Conservation (phyloP, 257 asterid species). For the Solanum tarijense region DNA sequence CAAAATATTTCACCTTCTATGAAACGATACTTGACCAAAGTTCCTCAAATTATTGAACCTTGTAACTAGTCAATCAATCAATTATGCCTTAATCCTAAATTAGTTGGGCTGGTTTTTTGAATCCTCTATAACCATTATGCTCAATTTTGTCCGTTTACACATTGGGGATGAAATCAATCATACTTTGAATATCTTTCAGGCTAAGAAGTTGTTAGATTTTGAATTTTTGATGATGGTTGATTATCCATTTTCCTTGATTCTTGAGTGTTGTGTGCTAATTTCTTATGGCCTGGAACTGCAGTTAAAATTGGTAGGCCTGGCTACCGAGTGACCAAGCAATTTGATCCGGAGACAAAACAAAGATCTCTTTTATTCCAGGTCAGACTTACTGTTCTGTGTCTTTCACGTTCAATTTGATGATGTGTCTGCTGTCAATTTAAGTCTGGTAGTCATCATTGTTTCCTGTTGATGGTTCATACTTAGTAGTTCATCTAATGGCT, state of each 20-base stretch:
- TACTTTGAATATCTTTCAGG: not conserved
- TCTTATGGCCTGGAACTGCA: conserved; percentile 11
- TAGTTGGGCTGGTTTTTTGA: not conserved
- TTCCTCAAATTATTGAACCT: not conserved
- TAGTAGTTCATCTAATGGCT: not conserved
- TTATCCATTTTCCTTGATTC: not conserved
- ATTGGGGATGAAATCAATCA: not conserved
- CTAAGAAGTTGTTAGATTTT: not conserved
- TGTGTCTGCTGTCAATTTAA: not conserved
- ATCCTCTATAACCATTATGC: not conserved
- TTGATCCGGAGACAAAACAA: conserved; percentile 86
- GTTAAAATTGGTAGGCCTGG: conserved; percentile 99
- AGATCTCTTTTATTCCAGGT: conserved; percentile 96
- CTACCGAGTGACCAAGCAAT: conserved; percentile 93
- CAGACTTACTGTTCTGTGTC: not conserved
- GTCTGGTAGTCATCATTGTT: not conserved
- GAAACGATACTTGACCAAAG: not conserved
- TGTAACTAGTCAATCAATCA: not conserved
- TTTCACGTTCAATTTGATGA: not conserved
- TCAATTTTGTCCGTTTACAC: not conserved
- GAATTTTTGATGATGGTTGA: not conserved
- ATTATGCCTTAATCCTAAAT: not conserved
- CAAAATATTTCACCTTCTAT: not conserved
- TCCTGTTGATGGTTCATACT: not conserved
- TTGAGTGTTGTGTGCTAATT: not conserved